Evolutionary conservation across 805 yeast genomes (phyloP), one percentile per base, ranked within the genome.

Genomic region (Hanseniaspora lindneri): DNA sequence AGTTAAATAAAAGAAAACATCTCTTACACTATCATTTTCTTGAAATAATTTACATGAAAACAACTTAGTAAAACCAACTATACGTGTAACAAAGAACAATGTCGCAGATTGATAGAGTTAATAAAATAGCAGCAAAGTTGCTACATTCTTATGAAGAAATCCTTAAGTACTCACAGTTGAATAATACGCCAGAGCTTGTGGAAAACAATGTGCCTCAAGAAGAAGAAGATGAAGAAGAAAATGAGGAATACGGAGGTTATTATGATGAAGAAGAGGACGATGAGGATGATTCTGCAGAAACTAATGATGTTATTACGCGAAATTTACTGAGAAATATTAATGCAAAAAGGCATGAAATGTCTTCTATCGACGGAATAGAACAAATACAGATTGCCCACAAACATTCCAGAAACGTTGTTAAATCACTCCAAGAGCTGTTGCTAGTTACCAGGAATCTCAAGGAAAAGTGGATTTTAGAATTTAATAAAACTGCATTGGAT

Each of bases 391-490:
- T 61, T 29, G 23, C 39, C 8, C 49, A 44, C 20, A 44, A 44
- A 44, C 49, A 44, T 25, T 37, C 49, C 2, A 44, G 21, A 30
- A 44, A 37, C 17, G 33, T 62, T 41, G 55, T 62, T 14, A 58
- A 56, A 32, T 48, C 58, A 11, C 54, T 64, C 3, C 64, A 63
- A 51, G 67, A 64, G 36, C 54, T 64, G 23, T 44, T 64, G 39
- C 55, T 59, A 9, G 54, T 63, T 28, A 62, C 66, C 4, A 56
- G 66, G 29, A 53, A 50, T 20, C 57, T 64, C 25, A 56, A 63
- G 28, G 67, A 64, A 51, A 61, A 58, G 34, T 64, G 67, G 67
- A 46, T 63, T 33, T 42, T 64, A n/a, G 49, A 59, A 55, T 29
- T 24, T 32, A 10, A 28, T 4, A 20, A 20, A 9, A 13, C 13